Base-by-base conservation (phyloP, 208 protist species). In the Entamoeba histolytica region DNA sequence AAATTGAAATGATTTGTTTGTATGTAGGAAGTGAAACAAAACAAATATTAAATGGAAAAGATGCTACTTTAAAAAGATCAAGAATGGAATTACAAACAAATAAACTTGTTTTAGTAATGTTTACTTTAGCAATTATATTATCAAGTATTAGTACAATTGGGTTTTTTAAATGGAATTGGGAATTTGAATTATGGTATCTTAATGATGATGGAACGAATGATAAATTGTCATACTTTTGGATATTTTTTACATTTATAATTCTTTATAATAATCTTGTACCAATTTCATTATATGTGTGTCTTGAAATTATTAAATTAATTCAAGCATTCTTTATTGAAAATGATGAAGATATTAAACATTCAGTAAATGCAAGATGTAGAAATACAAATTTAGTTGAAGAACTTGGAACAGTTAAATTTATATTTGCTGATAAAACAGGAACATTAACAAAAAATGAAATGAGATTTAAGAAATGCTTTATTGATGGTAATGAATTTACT, bases 341-440 rank as follows among this genome's bases (percentile, higher is more conserved):
- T 91, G 69, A 91, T 35, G n/a, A 14, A 6, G 69, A 91, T 4
- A 91, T 35, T 12, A 57, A 57, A 23, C 51, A 19, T 57, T 12
- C 10, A 23, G 17, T 57, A 23, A 28, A 8, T 44, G 4, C 31
- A 14, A 91, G 19, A 4, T 49, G 49, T 6, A 92, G 35, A 69
- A 31, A 23, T 49, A 39, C 50, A 17, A 5, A 49, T 31, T 55
- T 92, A 49, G 17, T n/a, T 28, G 91, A 92, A 7, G 91, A 92
- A 49, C 28, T 92, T 15, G 91, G 50, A 39, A 23, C 7, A 8
- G 87, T 94, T 91, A 93, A 97, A 91, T 96, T 96, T 93, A 93
- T 97, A 31, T 97, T 97, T 93, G 95, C 94, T 39, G 96, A 97
- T 96, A 97, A 97, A 94, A 97, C 96, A 15, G 96, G 96, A 47